These are phyloP conservation scores for Posidonia australis DNA, from an alignment of 106 monocot genomes.

Conservation along the genomic window DNA sequence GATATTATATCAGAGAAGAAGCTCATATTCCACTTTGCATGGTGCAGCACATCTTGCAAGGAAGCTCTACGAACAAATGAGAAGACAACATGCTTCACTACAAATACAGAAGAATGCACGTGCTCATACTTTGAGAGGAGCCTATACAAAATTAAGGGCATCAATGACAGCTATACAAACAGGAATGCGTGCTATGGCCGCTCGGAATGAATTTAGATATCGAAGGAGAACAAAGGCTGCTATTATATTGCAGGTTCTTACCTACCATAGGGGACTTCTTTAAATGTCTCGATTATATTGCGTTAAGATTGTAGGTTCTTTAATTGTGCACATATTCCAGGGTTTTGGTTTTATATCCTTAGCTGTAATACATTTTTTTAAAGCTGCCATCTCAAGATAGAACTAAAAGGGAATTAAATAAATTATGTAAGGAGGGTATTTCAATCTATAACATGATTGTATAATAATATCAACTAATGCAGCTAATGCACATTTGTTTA, in stretches of 20 bases:
- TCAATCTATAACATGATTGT: too few species aligned
- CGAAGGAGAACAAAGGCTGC: constrained; percentile 71
- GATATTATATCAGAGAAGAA: not conserved
- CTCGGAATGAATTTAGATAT: constrained; percentile 59
- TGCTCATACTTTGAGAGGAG: constrained; percentile 32
- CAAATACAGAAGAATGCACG: constrained; percentile 84
- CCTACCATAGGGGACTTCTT: not conserved
- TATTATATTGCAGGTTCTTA: constrained; percentile 59
- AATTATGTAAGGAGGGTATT: too few species aligned
- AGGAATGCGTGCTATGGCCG: constrained; percentile 82
- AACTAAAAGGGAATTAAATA: too few species aligned
- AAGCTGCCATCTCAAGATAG: too few species aligned
- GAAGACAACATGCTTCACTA: constrained; percentile 68
- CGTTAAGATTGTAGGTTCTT: not conserved
- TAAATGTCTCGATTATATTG: not conserved
- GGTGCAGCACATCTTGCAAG: constrained; percentile 62
- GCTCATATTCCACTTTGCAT: not conserved
- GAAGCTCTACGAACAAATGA: constrained; percentile 57
- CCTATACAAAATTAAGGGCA: constrained; percentile 29
- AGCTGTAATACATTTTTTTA: too few species aligned
- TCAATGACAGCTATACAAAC: constrained; percentile 66
- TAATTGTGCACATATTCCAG: not conserved
- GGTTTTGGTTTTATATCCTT: too few species aligned
- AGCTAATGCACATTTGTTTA: not conserved
- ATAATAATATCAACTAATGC: too few species aligned